phyloP scores from a whole-genome alignment of 106 monocot genomes.

The Dactylorhiza incarnata region DNA sequence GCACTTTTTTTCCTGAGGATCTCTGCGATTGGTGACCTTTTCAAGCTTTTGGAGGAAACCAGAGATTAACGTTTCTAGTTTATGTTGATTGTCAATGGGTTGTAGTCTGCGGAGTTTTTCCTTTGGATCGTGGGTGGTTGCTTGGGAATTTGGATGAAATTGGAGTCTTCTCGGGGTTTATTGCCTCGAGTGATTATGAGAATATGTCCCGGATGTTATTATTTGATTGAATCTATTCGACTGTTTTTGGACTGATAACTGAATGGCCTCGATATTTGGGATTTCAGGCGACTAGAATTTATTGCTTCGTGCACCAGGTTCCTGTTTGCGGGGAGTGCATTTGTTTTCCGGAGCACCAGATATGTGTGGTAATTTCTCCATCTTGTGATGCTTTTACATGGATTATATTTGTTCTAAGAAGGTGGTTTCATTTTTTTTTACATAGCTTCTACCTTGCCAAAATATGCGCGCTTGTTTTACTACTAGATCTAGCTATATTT shows the following conservation, averaged over 20 bases:
- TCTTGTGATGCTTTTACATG: background rate
- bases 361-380: conserved; percentile 70
- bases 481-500: background rate
- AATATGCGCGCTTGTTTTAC: background rate
- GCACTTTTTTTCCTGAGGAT: background rate
- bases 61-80: background rate
- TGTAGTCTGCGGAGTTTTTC: background rate
- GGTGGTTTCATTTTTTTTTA: background rate
- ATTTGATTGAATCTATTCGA: background rate
- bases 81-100: background rate
- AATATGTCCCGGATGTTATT: background rate
- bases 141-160: background rate
- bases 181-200: background rate
- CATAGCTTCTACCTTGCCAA: background rate
- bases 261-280: conserved; percentile 1
- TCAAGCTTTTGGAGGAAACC: background rate
- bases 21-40: background rate
- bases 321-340: conserved; percentile 95
- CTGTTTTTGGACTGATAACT: background rate
- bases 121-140: background rate
- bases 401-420: background rate
- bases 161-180: background rate
- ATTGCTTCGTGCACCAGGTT: conserved; percentile 96
- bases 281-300: conserved; percentile 88
- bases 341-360: conserved; percentile 77